Evolutionary conservation across 805 yeast genomes (phyloP).

Genomic region (Candida takata): DNA sequence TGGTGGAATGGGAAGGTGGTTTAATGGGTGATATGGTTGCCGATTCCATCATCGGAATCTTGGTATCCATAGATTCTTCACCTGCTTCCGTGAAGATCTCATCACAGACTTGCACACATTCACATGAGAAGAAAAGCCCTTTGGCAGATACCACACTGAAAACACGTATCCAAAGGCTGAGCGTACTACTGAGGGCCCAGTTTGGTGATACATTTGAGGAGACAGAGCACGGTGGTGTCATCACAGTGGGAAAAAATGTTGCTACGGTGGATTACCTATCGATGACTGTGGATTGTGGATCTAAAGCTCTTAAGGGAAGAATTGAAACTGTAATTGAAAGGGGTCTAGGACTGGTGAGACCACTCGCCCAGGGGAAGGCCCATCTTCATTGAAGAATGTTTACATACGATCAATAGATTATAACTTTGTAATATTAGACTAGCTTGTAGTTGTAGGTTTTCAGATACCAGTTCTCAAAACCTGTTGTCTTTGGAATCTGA

Average conservation of each 20-base stretch:
- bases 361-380: conserved; percentile 45
- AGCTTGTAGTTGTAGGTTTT: too few relatives aligned
- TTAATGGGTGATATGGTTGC: conserved; percentile 89
- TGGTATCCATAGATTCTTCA: conserved; percentile 86
- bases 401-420: too few relatives aligned
- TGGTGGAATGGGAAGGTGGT: conserved; percentile 88
- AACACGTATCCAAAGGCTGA: conserved; percentile 46
- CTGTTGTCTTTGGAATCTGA: conserved; percentile 80
- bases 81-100: conserved; percentile 92
- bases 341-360: conserved; percentile 78
- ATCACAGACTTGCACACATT: conserved; percentile 49
- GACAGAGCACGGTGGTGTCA: conserved; percentile 41
- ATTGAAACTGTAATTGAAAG: conserved; percentile 73
- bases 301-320: conserved; percentile 73
- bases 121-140: conserved; percentile 18
- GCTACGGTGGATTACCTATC: conserved; percentile 63
- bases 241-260: conserved; percentile 66
- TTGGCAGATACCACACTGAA: conserved; percentile 29
- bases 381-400: neutral
- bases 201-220: conserved; percentile 71
- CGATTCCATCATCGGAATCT: conserved; percentile 84
- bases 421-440: too few relatives aligned
- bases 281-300: conserved; percentile 63
- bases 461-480: conserved; percentile 45
- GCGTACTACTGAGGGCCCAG: conserved; percentile 66